Base-by-base conservation (phyloP, 306 rosid genomes). In the Prunus salicina region DNA sequence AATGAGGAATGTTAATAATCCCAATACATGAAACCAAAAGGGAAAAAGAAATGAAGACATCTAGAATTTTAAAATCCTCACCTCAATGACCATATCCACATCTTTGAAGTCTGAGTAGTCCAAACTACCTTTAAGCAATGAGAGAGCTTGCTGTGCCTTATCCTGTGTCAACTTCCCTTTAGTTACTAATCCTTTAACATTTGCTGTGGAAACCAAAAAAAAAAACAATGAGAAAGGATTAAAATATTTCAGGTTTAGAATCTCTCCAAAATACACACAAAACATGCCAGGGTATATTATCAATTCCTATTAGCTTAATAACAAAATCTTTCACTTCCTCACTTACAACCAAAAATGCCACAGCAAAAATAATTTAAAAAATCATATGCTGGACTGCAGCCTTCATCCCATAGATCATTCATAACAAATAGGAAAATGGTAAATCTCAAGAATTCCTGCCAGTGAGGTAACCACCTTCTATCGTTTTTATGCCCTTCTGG, bases 61-160 rank as follows among this genome's bases (percentile, higher is more conserved):
- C 8, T 34, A 20, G 22, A 13, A 38, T 3, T n/a, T 25, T 12
- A 25, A 24, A 20, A 38, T 58, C 38, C 50, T 81, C 49, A 92
- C 98, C 99, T 96, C 99, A 80, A 96, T 89, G 79, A 92, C 99
- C 90, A 96, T 69, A 83, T 91, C 98, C 67, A 85, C 91, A 79
- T 96, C 97, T 77, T 81, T 92, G 80, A 92, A 91, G 68, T 89
- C 93, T 18, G 91, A 53, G 83, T 92, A 96, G 84, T 93, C 97
- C 73, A 96, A 76, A 78, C 83, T 91, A 64, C 96, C 99, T 87
- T 92, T 91, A 81, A 92, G 93, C 80, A 83, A 75, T n/a, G 84
- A 81, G 18, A 96, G 86, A 45, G 90, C 79, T 83, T 77, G 80
- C 9, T 86, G 89, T 64, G 88, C 96, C 83, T 88, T 93, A 50